Evolutionary conservation across 768 basidiomycete genomes (phyloP), one percentile per base, ranked within the genome.

Genomic region (Rossbeevera mucosa): DNA sequence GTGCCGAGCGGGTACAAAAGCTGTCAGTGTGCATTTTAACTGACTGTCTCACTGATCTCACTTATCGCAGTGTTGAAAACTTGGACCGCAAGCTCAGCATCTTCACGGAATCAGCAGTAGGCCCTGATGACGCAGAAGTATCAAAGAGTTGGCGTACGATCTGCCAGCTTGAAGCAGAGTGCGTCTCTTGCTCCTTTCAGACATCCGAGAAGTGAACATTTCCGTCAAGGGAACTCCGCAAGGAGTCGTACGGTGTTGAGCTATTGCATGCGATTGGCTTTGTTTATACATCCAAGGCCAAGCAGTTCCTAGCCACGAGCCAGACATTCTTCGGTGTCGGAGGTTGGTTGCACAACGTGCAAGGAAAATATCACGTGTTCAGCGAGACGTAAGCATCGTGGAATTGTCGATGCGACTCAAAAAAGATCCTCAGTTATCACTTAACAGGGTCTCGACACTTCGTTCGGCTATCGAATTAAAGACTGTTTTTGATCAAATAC

Each of bases 321-420:
- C 57, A 82, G 76, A 75, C 83, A 0, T 73, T 81, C 11, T 74
- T 92, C 45, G 92, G 92, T 24, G 85, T 95, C 14, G 92, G 92
- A 12, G 92, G 93, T 7, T 95, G 92, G 92, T 66, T 94, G 52
- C 92, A 94, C 67, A 91, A 91, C 50, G 89, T 93, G 3, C 89
- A 91, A 66, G 89, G 88, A 12, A 93, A 91, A 71, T 94, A 92
- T 46, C 91, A 94, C 63, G 87, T 94, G 16, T 89, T 95, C 69
- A 92, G 90, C 65, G 91, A 94, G 74, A 93, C 91, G 88, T 90
- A 57, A 59, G 88, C 75, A 31, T 52, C n/a, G 24, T 18, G 43
- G 24, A 8, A 33, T 43, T 16, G 47, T 44, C 28, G 28, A 7
- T 24, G n/a, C n/a, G 40, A 9, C 18, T 28, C 11, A 2, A 21